Evolutionary conservation across 2,329 filamentous ascomycete genomes (phyloP).

Genomic region (Microsporum ferrugineum): DNA sequence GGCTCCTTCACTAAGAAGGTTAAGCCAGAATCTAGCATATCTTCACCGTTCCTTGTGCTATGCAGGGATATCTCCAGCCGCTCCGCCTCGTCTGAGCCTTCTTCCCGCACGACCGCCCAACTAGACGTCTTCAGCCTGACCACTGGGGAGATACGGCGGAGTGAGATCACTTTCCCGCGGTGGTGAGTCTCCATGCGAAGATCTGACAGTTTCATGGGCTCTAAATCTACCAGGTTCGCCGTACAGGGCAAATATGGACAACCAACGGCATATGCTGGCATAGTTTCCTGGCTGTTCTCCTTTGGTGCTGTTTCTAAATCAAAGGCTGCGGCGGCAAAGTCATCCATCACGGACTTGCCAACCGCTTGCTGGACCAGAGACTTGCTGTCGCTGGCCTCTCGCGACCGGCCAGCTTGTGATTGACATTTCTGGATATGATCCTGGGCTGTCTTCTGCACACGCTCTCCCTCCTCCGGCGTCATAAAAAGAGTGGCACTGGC

Average conservation of each 20-base stretch:
- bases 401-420: not conserved
- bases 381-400: not conserved
- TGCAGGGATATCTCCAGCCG: not conserved
- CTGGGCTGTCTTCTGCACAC: not conserved
- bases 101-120: not conserved
- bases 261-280: not conserved
- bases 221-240: not conserved
- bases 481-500: not conserved
- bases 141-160: constrained; percentile 1
- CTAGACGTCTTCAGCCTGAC: not conserved
- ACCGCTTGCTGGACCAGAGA: not conserved
- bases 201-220: not conserved
- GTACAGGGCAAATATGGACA: not conserved
- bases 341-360: constrained; percentile 1
- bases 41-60: not conserved
- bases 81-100: not conserved
- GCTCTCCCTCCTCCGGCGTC: not conserved
- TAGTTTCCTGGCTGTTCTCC: not conserved
- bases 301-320: not conserved
- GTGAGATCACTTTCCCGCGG: not conserved
- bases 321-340: not conserved
- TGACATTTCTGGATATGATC: not conserved
- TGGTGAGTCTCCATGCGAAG: not conserved
- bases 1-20: constrained; percentile 44
- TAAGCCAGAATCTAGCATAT: constrained; percentile 14